Conservation (phyloP, 257 asterid species). For the Nicotiana obtusifolia region DNA sequence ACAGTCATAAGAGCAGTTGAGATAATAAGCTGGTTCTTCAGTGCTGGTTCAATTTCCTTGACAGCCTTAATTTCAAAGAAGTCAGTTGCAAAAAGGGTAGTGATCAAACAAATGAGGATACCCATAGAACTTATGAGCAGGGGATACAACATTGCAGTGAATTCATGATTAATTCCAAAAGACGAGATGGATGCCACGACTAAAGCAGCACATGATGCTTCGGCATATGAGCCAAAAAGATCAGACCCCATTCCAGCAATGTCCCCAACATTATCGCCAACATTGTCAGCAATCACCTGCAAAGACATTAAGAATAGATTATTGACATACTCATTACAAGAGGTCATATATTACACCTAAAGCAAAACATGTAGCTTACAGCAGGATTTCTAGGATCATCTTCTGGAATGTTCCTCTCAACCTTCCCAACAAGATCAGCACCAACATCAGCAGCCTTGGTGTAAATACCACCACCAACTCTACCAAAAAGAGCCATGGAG, state of each 20-base stretch:
- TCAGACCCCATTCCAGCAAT: conserved; percentile 45
- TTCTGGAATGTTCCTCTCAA: conserved; percentile 51
- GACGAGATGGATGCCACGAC: conserved; percentile 51
- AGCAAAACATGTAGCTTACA: conserved; percentile 18
- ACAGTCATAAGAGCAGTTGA: conserved; percentile 21
- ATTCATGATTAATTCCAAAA: conserved; percentile 27
- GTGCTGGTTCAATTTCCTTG: conserved; percentile 38
- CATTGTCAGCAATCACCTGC: conserved; percentile 25
- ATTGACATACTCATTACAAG: neutral
- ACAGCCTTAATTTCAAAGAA: conserved; percentile 38
- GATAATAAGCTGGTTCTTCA: conserved; percentile 21
- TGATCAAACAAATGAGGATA: conserved; percentile 18
- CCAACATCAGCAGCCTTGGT: conserved; percentile 65
- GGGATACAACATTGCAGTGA: conserved; percentile 21
- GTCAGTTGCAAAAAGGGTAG: conserved; percentile 37
- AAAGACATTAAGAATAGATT: neutral
- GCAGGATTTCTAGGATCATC: conserved; percentile 54
- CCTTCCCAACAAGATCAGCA: conserved; percentile 53
- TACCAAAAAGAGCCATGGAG: conserved; percentile 55
- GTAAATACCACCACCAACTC: conserved; percentile 95
- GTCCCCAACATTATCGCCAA: conserved; percentile 26
- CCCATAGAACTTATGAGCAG: conserved; percentile 23
- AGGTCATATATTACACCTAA: neutral
- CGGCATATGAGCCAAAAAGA: conserved; percentile 50
- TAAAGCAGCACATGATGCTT: conserved; percentile 46